Percentiles rank a stretch among this genome's conserved stretches.
phyloP scores from a whole-genome alignment of 495 filamentous ascomycete genomes.

The Lineolata rhizophorae region DNA sequence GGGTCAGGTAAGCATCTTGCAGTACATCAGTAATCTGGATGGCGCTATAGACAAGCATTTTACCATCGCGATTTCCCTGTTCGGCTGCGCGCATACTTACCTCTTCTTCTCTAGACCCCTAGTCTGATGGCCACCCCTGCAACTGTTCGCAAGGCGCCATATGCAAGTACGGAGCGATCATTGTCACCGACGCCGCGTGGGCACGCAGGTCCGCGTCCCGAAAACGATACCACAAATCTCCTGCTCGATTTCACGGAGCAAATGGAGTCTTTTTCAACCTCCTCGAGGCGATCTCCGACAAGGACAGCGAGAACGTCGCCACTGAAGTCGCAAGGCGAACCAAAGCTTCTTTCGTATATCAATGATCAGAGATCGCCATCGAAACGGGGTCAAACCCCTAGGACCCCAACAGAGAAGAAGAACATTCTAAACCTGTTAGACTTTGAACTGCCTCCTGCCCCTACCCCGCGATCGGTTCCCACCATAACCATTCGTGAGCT shows the following conservation, averaged over 20 bases:
- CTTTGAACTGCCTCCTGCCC: constrained; percentile 75
- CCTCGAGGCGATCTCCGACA: constrained; percentile 17
- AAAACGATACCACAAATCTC: constrained; percentile 41
- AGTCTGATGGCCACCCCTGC: background rate
- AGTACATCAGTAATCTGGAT: background rate
- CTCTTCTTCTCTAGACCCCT: background rate
- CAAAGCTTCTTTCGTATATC: constrained; percentile 22
- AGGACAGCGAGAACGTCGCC: constrained; percentile 20
- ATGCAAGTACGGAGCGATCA: constrained; percentile 11
- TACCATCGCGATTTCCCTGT: too few species aligned
- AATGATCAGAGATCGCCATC: constrained; percentile 21
- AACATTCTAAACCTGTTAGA: constrained; percentile 51
- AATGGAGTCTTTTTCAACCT: constrained; percentile 29
- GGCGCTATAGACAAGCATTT: too few species aligned
- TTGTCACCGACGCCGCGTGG: constrained; percentile 39
- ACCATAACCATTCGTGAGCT: constrained; percentile 80
- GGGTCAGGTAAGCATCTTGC: constrained; percentile 16
- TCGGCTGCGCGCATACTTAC: too few species aligned
- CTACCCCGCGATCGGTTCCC: constrained; percentile 79
- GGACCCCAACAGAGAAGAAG: constrained; percentile 24
- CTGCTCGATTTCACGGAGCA: constrained; percentile 80
- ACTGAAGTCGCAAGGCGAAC: constrained; percentile 20
- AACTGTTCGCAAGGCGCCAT: background rate
- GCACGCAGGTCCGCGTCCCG: constrained; percentile 12
- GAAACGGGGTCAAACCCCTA: constrained; percentile 10